Base-by-base conservation (phyloP, 2,329 filamentous ascomycete species). In the Exserohilum turcica region DNA sequence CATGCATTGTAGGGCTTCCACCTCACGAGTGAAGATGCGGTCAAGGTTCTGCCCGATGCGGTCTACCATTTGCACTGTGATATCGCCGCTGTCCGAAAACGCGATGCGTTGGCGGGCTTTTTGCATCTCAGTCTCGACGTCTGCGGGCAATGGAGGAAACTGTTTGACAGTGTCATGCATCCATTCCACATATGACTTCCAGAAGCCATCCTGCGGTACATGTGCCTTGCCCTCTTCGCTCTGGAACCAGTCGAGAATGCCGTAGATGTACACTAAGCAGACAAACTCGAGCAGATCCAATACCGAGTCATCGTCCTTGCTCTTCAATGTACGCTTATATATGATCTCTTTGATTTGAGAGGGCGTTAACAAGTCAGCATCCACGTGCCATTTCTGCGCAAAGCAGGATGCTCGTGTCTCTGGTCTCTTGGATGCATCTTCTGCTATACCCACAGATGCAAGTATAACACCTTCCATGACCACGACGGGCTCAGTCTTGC, bases 1-100 rank as follows among this genome's bases (percentile, higher is more conserved):
- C 49, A 52, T 52, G 31, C 49, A 52, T 9, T 52, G 49, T 36
- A 52, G 16, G 32, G 49, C 49, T 37, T 52, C 49, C 9, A 52
- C 49, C 21, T 52, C 49, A 16, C 36, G 49, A 1, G 36, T 47
- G 10, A 52, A 52, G 31, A 52, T 52, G 21, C 43, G 49, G 10
- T 43, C 42, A 37, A 52, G 49, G 10, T 47, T 52, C 10, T 52
- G 36, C 10, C 49, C 49, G 5, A 52, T 52, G 10, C 49, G 49
- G 12, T 52, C 43, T 15, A 52, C 49, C 49, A 52, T 52, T 15
- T 52, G 49, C 21, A 52, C 49, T 3, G 49, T 52, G 15, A 47
- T 52, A 8, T 52, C 43, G 29, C 49, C 49, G 19, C 49, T 52
- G 12, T 52, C 43, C 12, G 49, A 52, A 9, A 9, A 35, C 9